Percentiles rank a stretch among this genome's conserved stretches.
These are phyloP conservation scores for Picea glauca DNA, from an alignment of 75 land plant genomes.

Conservation along the genomic window DNA sequence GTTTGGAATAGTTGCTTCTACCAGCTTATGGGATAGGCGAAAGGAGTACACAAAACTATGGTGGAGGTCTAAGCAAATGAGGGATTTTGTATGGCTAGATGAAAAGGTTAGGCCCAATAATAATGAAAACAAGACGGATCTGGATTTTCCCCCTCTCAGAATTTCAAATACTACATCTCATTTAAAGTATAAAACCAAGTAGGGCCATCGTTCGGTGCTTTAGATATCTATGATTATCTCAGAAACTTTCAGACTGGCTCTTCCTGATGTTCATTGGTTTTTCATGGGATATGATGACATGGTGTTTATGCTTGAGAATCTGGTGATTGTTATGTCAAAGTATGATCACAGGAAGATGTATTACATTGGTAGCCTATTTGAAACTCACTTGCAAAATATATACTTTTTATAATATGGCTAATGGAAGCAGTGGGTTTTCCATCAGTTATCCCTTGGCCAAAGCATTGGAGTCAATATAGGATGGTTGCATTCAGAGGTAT, in stretches of 20 bases:
- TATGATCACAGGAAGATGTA: conserved; percentile 44
- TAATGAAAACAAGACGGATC: not conserved
- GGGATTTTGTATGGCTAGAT: conserved; percentile 76
- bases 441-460: conserved; percentile 37
- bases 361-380: conserved; percentile 38
- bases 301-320: conserved; percentile 49
- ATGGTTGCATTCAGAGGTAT: conserved; percentile 33
- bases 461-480: conserved; percentile 38
- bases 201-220: conserved; percentile 55
- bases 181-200: conserved; percentile 53
- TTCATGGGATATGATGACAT: conserved; percentile 93
- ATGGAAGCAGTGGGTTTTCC: conserved; percentile 44
- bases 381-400: conserved; percentile 37
- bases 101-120: conserved; percentile 11
- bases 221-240: conserved; percentile 62
- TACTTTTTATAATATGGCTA: conserved; percentile 32
- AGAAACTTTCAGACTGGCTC: conserved; percentile 50
- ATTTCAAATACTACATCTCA: conserved; percentile 46
- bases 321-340: conserved; percentile 37
- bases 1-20: conserved; percentile 66
- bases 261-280: conserved; percentile 58
- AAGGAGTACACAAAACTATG: conserved; percentile 65
- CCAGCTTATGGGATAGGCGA: conserved; percentile 56
- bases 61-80: conserved; percentile 53
- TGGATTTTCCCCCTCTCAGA: conserved; percentile 34